Conservation (phyloP, 2,329 filamentous ascomycete species). For the Arachnomyces sp. region DNA sequence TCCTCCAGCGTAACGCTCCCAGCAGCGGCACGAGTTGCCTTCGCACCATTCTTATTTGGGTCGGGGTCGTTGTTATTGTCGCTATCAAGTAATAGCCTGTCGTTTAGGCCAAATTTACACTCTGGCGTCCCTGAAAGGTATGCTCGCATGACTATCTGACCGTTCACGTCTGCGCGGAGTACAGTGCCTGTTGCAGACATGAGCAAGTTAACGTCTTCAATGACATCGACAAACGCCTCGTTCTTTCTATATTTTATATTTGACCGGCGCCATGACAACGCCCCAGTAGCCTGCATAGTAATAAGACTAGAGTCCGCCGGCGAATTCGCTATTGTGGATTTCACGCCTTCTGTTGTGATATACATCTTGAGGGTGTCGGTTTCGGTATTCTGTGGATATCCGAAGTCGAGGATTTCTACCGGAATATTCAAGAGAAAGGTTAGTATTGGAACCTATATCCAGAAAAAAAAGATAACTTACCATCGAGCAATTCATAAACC, state of each 20-base stretch:
- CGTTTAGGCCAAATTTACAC: conserved; percentile 98
- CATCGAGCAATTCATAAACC: conserved; percentile 93
- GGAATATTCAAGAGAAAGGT: conserved; percentile 4
- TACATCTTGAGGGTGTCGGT: conserved; percentile 99
- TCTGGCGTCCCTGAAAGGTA: conserved; percentile 95
- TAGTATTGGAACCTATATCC: not conserved
- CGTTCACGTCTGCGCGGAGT: conserved; percentile 88
- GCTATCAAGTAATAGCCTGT: conserved; percentile 82
- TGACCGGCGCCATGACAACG: conserved; percentile 90
- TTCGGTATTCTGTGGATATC: conserved; percentile 97
- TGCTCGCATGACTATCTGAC: conserved; percentile 97
- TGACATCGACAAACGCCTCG: conserved; percentile 97
- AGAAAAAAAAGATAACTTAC: conserved; percentile 39
- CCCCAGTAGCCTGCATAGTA: conserved; percentile 97
- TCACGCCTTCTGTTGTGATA: conserved; percentile 98
- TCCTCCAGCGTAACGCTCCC: conserved; percentile 94
- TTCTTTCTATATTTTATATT: conserved; percentile 99
- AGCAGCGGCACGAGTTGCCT: conserved; percentile 89
- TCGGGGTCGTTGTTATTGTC: conserved; percentile 49
- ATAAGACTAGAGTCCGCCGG: conserved; percentile 89
- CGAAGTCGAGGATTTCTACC: conserved; percentile 96
- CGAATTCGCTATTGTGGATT: conserved; percentile 62
- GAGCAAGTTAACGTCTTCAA: conserved; percentile 96
- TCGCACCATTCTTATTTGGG: conserved; percentile 66
- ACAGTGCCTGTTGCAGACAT: conserved; percentile 98